Evolutionary conservation across 352 stramenopile genomes (phyloP).

Genomic region (Globisporangium irregulare): DNA sequence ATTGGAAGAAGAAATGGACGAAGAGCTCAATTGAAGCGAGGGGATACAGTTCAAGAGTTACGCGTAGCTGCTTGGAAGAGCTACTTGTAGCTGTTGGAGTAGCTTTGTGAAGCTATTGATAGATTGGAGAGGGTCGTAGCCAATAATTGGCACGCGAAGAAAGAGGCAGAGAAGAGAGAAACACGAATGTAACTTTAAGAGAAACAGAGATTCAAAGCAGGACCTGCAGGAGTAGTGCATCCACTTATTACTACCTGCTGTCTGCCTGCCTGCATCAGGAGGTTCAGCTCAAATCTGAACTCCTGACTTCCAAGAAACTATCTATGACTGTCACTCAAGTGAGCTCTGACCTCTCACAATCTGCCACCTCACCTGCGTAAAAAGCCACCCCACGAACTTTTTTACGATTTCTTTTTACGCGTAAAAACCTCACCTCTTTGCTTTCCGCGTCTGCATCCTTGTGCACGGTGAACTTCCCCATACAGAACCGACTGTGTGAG

Average conservation of each 20-base stretch:
- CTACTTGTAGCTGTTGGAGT: not conserved
- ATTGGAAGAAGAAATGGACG: not conserved
- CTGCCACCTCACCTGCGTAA: slow-evolving; percentile 2
- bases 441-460: not conserved
- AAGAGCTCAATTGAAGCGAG: not conserved
- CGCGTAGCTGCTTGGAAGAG: not conserved
- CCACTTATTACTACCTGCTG: no score
- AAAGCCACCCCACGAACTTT: not conserved
- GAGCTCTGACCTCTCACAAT: not conserved
- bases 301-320: no score
- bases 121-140: not conserved
- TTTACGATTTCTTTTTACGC: slow-evolving; percentile 5
- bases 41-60: not conserved
- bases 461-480: not conserved
- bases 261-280: no score
- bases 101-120: not conserved
- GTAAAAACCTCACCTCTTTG: not conserved
- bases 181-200: slow-evolving; percentile 3
- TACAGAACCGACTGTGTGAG: not conserved
- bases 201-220: not conserved
- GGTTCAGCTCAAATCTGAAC: no score
- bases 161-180: not conserved
- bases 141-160: not conserved
- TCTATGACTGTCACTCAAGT: not conserved
- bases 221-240: not conserved